These are phyloP conservation scores for Cyberlindnera mississippiensis DNA, from an alignment of 805 yeast species.

Conservation along the genomic window DNA sequence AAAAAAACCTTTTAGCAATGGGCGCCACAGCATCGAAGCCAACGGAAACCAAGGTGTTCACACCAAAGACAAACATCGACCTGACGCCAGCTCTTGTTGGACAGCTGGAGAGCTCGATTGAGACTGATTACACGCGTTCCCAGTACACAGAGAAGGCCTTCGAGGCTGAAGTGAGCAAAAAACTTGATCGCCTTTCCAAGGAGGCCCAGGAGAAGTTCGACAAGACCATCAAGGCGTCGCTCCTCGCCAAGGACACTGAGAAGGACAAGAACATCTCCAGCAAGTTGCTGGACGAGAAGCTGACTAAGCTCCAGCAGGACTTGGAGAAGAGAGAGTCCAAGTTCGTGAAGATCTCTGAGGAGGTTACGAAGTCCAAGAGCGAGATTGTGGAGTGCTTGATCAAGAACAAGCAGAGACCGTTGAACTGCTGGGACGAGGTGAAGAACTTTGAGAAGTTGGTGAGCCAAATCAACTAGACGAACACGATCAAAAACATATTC, in stretches of 20 bases:
- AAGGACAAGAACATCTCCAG: conserved; percentile 32
- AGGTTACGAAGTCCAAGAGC: conserved; percentile 43
- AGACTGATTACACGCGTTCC: conserved; percentile 67
- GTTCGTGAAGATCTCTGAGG: conserved; percentile 34
- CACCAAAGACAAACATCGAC: conserved; percentile 65
- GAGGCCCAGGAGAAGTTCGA: conserved; percentile 51
- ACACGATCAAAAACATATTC: not conserved
- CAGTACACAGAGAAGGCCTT: conserved; percentile 65
- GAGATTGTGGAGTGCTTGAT: conserved; percentile 54
- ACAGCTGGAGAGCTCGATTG: conserved; percentile 57
- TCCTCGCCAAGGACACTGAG: conserved; percentile 33
- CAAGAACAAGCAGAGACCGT: conserved; percentile 57
- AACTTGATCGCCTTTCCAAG: conserved; percentile 49
- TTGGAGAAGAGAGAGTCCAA: conserved; percentile 35
- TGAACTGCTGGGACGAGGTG: conserved; percentile 82
- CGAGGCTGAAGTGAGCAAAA: conserved; percentile 59
- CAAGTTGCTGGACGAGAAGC: conserved; percentile 37
- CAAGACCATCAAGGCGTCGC: conserved; percentile 40
- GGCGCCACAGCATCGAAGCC: conserved; percentile 60
- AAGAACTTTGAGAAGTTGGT: conserved; percentile 62
- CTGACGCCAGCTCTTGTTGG: conserved; percentile 60
- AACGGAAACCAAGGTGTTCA: conserved; percentile 57
- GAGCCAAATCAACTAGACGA: conserved; percentile 35
- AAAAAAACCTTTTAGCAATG: conserved; percentile 33
- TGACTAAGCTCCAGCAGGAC: conserved; percentile 34